Base-by-base conservation (phyloP, 768 basidiomycete genomes). In the Clitopilus hobsonii region DNA sequence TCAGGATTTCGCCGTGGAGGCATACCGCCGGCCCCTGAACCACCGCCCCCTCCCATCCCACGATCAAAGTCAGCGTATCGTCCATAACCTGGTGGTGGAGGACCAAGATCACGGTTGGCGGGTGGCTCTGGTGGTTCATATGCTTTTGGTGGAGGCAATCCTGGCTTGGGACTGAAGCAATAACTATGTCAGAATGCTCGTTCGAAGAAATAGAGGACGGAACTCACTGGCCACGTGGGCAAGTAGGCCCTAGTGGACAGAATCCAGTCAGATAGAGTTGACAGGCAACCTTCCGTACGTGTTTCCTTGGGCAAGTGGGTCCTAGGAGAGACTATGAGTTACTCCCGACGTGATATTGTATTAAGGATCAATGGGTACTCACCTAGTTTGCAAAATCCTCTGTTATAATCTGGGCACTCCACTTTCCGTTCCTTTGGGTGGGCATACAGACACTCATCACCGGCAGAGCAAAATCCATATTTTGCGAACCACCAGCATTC, bases 401-500 rank as follows among this genome's bases (percentile, higher is more conserved):
- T 79, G 60, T 89, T 89, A 69, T 95, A 99, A 68, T 97, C 94
- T 32, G 94, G 94, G 67, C 97, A 99, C 66, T 96, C 94, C 3
- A 91, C 84, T 55, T 85, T 82, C 51, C 94, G 81, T 70, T 94
- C 92, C 68, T 94, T 92, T 11, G 93, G 94, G 66, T 96, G 93
- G 14, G 92, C 91, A 68, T 98, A 99, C 61, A 99, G 76, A 68
- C 97, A 99, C 70, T 98, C 95, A 62, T 96, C 94, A 54, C 97
- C 96, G 18, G 94, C 88, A 23, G 92, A 91, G 69, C 97, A 98
- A 70, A 94, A 98, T 14, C 97, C 97, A 64, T 94, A 95, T 70
- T 96, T 97, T 51, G 92, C 92, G 69, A 86, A 98, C 94, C 94
- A 98, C 88, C 94, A 97, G 65, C 97, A 98, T 68, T 98, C 93